These are phyloP conservation scores for Colletotrichum abscissum DNA, from an alignment of 2,329 filamentous ascomycete genomes.

Conservation along the genomic window DNA sequence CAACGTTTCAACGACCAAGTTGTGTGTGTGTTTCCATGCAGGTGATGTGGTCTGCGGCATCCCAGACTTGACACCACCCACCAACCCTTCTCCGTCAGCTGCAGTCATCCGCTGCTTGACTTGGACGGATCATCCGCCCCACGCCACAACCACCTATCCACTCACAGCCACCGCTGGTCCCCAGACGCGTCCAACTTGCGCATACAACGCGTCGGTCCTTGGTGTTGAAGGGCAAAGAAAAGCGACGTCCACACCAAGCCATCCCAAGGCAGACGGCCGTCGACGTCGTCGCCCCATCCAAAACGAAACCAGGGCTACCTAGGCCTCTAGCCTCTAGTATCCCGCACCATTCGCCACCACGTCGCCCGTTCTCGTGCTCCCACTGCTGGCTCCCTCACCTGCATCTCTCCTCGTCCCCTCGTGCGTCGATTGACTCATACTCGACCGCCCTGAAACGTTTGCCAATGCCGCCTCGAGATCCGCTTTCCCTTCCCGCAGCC, in stretches of 20 bases:
- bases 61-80: slow-evolving; percentile 5
- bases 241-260: slow-evolving; percentile 9
- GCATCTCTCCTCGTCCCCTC: slow-evolving; percentile 24
- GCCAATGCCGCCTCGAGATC: slow-evolving; percentile 25
- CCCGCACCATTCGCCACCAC: slow-evolving; percentile 29
- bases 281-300: neutral
- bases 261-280: neutral
- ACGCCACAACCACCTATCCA: slow-evolving; percentile 12
- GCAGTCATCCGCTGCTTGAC: slow-evolving; percentile 6
- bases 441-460: slow-evolving; percentile 28
- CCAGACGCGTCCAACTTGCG: slow-evolving; percentile 29
- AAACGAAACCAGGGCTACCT: neutral
- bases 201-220: slow-evolving; percentile 35
- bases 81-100: neutral
- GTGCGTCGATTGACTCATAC: slow-evolving; percentile 32
- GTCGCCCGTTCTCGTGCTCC: slow-evolving; percentile 1
- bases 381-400: slow-evolving; percentile 29
- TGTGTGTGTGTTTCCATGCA: slow-evolving; percentile 22
- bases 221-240: slow-evolving; percentile 30
- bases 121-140: slow-evolving; percentile 16
- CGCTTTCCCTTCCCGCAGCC: slow-evolving; percentile 53
- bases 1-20: neutral
- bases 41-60: slow-evolving; percentile 26
- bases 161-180: slow-evolving; percentile 11
- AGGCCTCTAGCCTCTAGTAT: neutral